Conservation (phyloP, 805 yeast genomes). For the Wickerhamomyces strasburgensis region DNA sequence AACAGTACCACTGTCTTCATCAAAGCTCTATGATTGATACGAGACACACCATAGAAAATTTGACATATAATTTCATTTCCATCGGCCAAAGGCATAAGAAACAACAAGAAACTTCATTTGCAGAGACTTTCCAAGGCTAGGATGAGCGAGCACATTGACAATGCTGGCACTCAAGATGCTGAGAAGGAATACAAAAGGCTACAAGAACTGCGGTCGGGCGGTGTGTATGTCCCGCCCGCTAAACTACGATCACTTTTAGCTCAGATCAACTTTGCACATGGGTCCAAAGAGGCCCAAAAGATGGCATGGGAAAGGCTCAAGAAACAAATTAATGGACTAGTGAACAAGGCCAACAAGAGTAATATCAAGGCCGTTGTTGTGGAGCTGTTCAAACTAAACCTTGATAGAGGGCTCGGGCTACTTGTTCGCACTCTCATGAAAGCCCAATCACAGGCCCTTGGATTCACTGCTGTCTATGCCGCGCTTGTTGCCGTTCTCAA, state of each 20-base stretch:
- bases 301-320: conserved; percentile 53
- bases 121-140: no score
- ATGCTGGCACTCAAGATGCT: no score
- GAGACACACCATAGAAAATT: no score
- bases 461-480: conserved; percentile 47
- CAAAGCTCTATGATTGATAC: no score
- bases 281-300: conserved; percentile 42
- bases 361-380: conserved; percentile 46
- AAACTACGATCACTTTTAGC: conserved; percentile 39
- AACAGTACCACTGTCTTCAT: no score
- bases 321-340: conserved; percentile 40
- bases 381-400: conserved; percentile 51
- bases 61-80: no score
- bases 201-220: conserved; percentile 35
- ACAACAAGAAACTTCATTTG: no score
- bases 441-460: conserved; percentile 39
- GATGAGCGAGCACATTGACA: no score
- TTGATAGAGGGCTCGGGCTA: conserved; percentile 57
- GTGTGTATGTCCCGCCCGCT: conserved; percentile 52
- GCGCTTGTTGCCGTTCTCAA: conserved; percentile 56
- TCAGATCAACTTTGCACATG: conserved; percentile 26
- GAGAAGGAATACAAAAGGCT: conserved; percentile 34
- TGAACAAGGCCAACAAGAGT: conserved; percentile 40
- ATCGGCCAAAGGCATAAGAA: no score
- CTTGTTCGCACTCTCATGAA: conserved; percentile 54